Percentiles rank a stretch among this genome's conserved stretches.
Evolutionary conservation across 2,329 filamentous ascomycete genomes (phyloP).

Genomic region (Gaeumannomyces sp.): DNA sequence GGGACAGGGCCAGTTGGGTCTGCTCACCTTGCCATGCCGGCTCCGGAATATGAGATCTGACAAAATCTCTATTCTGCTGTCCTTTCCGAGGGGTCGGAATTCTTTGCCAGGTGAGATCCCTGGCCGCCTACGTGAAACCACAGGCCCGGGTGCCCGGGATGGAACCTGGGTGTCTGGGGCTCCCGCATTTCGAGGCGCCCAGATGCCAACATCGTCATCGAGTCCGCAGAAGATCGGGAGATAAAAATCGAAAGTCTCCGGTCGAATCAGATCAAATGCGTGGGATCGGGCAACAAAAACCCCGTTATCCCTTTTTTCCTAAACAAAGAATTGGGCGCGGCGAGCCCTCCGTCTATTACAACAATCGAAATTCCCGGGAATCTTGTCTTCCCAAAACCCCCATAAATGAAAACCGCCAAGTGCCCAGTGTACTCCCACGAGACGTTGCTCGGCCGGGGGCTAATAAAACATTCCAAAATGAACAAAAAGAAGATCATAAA

Average conservation of each 20-base stretch:
- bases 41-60: no score
- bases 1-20: no score
- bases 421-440: background rate
- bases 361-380: background rate
- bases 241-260: background rate
- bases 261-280: background rate
- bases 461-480: constrained; percentile 7
- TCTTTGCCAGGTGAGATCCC: no score
- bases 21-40: no score
- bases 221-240: background rate
- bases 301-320: background rate
- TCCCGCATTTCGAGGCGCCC: background rate
- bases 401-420: background rate
- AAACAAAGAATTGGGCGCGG: background rate
- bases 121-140: no score
- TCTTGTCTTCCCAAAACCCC: background rate
- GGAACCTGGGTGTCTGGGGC: background rate
- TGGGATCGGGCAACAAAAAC: background rate
- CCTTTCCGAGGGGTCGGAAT: no score
- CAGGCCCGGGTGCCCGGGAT: no score
- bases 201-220: background rate
- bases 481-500: background rate
- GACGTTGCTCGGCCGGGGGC: constrained; percentile 2
- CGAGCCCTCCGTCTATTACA: background rate
- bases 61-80: no score